Evolutionary conservation across 345 rosid species (phyloP).

Genomic region (Sonneratia alba): DNA sequence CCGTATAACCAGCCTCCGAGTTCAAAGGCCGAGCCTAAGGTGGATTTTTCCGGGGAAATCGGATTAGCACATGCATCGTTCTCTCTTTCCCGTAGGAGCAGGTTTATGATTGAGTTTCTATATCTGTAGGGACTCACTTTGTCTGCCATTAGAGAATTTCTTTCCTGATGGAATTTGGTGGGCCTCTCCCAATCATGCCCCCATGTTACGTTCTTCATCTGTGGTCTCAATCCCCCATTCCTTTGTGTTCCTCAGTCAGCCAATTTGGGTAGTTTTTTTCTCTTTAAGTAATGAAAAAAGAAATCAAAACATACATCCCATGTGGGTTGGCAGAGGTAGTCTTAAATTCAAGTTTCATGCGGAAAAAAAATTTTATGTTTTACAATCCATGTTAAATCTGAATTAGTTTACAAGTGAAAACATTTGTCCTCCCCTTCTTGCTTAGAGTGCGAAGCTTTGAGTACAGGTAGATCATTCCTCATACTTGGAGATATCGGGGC

Average conservation of each 20-base stretch:
- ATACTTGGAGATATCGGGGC: neutral
- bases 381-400: too few relatives aligned
- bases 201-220: conserved; percentile 13
- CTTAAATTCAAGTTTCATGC: too few relatives aligned
- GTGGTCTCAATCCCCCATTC: neutral
- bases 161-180: conserved; percentile 5
- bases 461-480: too few relatives aligned
- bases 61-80: neutral
- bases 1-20: neutral
- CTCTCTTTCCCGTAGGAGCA: neutral
- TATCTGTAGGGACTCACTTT: neutral
- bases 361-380: too few relatives aligned
- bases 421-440: too few relatives aligned
- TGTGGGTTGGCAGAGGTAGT: too few relatives aligned
- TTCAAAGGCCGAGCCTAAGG: neutral
- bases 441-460: too few relatives aligned
- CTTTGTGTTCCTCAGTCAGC: too few relatives aligned
- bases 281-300: neutral
- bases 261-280: neutral
- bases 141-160: conserved; percentile 3
- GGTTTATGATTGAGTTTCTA: neutral
- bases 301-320: too few relatives aligned
- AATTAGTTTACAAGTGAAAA: too few relatives aligned
- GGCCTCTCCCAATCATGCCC: conserved; percentile 11
- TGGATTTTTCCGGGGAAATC: neutral